These are phyloP conservation scores for Rhizopus sp. DNA, from an alignment of 371 early-diverging fungal species.

Conservation along the genomic window DNA sequence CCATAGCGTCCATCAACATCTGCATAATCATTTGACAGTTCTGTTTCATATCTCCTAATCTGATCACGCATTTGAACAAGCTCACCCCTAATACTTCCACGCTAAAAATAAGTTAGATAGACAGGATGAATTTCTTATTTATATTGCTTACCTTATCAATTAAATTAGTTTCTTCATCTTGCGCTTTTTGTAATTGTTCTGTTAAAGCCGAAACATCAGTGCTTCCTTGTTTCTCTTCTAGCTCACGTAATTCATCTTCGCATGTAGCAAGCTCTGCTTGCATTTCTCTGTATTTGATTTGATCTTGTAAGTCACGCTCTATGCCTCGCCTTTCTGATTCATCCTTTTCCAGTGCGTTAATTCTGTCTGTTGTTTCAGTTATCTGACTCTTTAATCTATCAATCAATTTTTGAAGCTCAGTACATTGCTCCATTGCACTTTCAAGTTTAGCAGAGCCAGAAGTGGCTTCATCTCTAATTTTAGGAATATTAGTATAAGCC, in stretches of 20 bases:
- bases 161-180: conserved; percentile 48
- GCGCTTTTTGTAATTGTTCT: conserved; percentile 35
- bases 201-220: conserved; percentile 33
- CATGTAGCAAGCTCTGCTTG: conserved; percentile 34
- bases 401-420: conserved; percentile 15
- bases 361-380: conserved; percentile 22
- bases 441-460: conserved; percentile 16
- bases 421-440: conserved; percentile 4
- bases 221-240: conserved; percentile 28
- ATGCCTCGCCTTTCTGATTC: conserved; percentile 46
- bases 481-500: no score
- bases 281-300: conserved; percentile 59
- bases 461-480: conserved; percentile 11
- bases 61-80: conserved; percentile 83
- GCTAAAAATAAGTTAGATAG: conserved; percentile 29
- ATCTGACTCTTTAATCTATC: conserved; percentile 10
- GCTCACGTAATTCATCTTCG: conserved; percentile 31
- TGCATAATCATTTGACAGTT: conserved; percentile 77
- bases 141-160: conserved; percentile 52
- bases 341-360: conserved; percentile 51
- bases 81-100: conserved; percentile 82
- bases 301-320: conserved; percentile 70
- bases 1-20: conserved; percentile 74
- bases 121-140: background rate
- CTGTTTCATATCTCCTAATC: conserved; percentile 53